Evolutionary conservation across 108 stramenopile genomes (phyloP).

Genomic region (Cyclotella choctawhatcheeana): DNA sequence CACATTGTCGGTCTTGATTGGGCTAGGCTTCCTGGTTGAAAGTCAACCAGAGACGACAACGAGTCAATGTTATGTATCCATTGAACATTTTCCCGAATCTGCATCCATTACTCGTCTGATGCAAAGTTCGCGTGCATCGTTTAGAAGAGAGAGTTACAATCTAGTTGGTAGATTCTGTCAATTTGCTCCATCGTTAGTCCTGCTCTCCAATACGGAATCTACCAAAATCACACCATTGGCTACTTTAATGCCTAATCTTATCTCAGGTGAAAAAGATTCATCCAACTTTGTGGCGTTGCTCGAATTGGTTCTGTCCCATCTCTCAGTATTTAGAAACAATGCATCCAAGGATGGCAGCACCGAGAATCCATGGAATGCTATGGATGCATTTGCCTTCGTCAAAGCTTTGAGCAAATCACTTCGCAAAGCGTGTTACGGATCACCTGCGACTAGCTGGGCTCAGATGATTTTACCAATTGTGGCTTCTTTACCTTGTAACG

Average conservation of each 20-base stretch:
- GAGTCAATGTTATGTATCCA: background rate
- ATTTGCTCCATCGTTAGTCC: conserved; percentile 36
- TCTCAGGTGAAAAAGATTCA: conserved; percentile 74
- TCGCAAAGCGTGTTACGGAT: conserved; percentile 73
- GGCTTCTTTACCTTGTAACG: conserved; percentile 43
- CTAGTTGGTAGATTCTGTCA: conserved; percentile 61
- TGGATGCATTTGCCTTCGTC: conserved; percentile 40
- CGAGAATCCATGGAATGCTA: conserved; percentile 16
- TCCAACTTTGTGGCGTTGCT: conserved; percentile 62
- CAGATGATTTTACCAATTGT: conserved; percentile 78
- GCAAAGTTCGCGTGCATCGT: conserved; percentile 48
- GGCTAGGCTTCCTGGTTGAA: conserved; percentile 36
- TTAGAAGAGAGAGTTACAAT: conserved; percentile 66
- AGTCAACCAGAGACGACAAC: conserved; percentile 7
- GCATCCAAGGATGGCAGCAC: background rate
- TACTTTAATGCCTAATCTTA: conserved; percentile 53
- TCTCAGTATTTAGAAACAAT: conserved; percentile 21
- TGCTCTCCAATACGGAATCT: conserved; percentile 16
- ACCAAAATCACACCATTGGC: conserved; percentile 31
- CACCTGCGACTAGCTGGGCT: conserved; percentile 61
- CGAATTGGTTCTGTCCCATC: conserved; percentile 66
- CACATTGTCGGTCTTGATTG: conserved; percentile 41
- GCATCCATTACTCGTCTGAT: conserved; percentile 54
- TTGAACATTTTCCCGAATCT: conserved; percentile 12
- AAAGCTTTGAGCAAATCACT: conserved; percentile 70